A percentile compares a stretch with the other conserved stretches of the same genome.
phyloP scores from a whole-genome alignment of 768 basidiomycete species.

The Tylopilus rubrobrunneus region DNA sequence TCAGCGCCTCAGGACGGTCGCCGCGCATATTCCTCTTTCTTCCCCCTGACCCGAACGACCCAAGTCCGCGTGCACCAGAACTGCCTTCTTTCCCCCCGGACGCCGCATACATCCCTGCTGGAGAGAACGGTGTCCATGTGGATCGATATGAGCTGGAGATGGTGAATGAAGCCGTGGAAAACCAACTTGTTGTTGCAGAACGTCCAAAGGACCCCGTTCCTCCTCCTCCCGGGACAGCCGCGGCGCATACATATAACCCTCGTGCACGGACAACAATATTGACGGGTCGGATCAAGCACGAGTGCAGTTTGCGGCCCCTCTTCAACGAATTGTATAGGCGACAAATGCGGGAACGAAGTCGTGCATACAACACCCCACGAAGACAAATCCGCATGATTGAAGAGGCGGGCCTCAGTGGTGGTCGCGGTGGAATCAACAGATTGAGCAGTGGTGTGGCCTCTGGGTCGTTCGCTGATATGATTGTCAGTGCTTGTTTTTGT shows the following conservation, averaged over 20 bases:
- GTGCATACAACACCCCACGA: conserved; percentile 60
- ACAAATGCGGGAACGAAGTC: conserved; percentile 67
- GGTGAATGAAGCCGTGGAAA: conserved; percentile 79
- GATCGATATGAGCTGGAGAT: conserved; percentile 87
- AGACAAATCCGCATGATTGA: conserved; percentile 74
- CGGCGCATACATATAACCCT: conserved; percentile 42
- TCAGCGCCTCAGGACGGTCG: conserved; percentile 42
- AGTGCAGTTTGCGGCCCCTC: conserved; percentile 67
- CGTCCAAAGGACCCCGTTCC: conserved; percentile 61
- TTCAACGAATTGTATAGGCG: conserved; percentile 65
- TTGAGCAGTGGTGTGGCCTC: conserved; percentile 71
- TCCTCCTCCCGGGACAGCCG: conserved; percentile 35
- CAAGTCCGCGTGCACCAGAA: conserved; percentile 25
- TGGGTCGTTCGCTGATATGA: conserved; percentile 58
- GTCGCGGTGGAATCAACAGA: conserved; percentile 70
- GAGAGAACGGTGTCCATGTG: conserved; percentile 29
- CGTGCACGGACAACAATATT: conserved; percentile 75
- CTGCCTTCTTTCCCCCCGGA: conserved; percentile 27
- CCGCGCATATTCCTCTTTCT: conserved; percentile 66
- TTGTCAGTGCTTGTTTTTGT: conserved; percentile 44
- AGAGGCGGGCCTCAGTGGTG: conserved; percentile 63
- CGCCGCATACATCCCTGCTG: conserved; percentile 29
- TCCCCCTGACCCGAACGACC: conserved; percentile 51
- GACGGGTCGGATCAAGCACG: conserved; percentile 78
- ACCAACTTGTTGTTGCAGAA: conserved; percentile 83